phyloP scores from a whole-genome alignment of 2,329 filamentous ascomycete species.

The Ceratocystis cubensis region DNA sequence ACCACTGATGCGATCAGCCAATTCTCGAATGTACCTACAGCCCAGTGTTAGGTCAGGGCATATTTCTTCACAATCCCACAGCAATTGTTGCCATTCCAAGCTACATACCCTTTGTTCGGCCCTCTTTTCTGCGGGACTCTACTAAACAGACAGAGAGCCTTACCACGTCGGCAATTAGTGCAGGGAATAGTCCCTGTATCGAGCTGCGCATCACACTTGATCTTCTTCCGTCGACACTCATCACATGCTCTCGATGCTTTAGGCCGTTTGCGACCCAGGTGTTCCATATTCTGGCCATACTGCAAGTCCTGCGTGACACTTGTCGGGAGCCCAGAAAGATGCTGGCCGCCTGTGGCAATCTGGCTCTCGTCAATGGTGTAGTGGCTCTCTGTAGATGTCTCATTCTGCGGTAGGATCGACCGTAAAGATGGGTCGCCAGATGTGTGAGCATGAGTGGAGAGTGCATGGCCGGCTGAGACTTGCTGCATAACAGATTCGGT shows the following conservation, averaged over 20 bases:
- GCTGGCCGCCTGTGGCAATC: slow-evolving; percentile 11
- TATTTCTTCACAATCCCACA: slow-evolving; percentile 7
- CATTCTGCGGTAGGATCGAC: slow-evolving; percentile 35
- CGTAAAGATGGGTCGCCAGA: slow-evolving; percentile 31
- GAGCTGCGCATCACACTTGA: slow-evolving; percentile 71
- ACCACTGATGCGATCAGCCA: slow-evolving; percentile 70
- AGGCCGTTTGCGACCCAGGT: slow-evolving; percentile 58
- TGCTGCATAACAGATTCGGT: background rate
- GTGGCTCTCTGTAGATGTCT: background rate
- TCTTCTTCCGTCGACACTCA: slow-evolving; percentile 79
- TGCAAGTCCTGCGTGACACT: slow-evolving; percentile 23
- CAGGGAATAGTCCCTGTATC: slow-evolving; percentile 64
- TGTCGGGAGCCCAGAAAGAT: background rate
- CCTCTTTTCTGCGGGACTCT: slow-evolving; percentile 78
- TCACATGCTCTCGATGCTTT: slow-evolving; percentile 85
- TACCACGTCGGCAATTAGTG: slow-evolving; percentile 66
- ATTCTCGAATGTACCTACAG: slow-evolving; percentile 75
- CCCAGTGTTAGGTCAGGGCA: slow-evolving; percentile 21
- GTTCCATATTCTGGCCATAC: slow-evolving; percentile 23
- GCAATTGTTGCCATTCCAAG: slow-evolving; percentile 29
- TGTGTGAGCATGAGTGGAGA: background rate
- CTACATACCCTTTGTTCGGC: slow-evolving; percentile 73
- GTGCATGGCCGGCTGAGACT: background rate
- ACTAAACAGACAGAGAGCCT: slow-evolving; percentile 72
- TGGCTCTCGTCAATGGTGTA: slow-evolving; percentile 20